Evolutionary conservation across 2,329 filamentous ascomycete species (phyloP), one percentile per base, ranked within the genome.

Genomic region (Emergomyces orientalis): DNA sequence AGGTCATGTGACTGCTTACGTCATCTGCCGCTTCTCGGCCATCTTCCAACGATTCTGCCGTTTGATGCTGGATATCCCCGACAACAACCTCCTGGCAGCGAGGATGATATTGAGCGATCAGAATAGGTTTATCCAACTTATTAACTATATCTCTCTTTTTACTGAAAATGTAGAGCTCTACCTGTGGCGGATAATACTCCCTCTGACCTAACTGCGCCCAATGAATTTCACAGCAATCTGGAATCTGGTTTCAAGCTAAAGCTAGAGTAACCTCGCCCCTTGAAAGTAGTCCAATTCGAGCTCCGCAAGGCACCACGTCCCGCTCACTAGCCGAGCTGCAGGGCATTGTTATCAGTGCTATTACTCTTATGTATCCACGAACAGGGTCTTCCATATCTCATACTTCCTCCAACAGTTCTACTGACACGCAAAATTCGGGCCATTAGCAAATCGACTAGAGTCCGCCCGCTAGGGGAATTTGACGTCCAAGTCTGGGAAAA

Each of bases 401-500:
- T 27, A 27, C 55, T 41, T 43, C 37, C n/a, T 32, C 32, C 30
- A 39, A 8, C 49, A 52, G 49, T 52, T 8, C 51, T 27, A 6
- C 54, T 1, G 54, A 1, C 14, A 11, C 41, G 13, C n/a, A 32
- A 7, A 7, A 34, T 32, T n/a, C 25, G 39, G 39, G 37, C 39
- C 6, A 39, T n/a, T 59, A 32, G 41, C 7, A 39, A n/a, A 13
- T 45, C 25, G 19, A 32, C 25, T n/a, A 3, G 7, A 4, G 6
- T 25, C 32, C 22, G 13, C 22, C 55, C 55, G 7, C 22, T n/a
- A 3, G 6, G n/a, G n/a, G 62, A 58, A 52, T 49, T 56, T 17
- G 30, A 52, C 49, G 67, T 39, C 27, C 60, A 34, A 47, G 45
- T 52, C 34, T 45, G 55, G 54, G 56, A 30, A 51, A 11, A 68